Conservation (phyloP, 768 basidiomycete species). For the Lentinula aciculospora region DNA sequence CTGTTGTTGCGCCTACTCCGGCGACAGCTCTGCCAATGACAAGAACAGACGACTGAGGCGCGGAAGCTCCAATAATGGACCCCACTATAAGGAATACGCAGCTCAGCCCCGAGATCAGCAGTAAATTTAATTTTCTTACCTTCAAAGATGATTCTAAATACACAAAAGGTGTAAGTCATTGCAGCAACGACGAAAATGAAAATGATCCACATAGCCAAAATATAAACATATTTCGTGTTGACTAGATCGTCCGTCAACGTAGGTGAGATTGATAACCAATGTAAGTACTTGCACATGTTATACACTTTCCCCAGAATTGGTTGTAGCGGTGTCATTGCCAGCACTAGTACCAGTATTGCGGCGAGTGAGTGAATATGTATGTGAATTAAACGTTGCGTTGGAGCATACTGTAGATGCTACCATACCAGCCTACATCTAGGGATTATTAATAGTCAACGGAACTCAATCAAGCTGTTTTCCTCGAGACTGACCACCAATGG, state of each 20-base stretch:
- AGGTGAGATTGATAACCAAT: conserved; percentile 19
- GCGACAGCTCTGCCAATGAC: conserved; percentile 40
- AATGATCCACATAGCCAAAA: neutral
- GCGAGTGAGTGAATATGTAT: neutral
- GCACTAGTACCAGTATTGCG: conserved; percentile 12
- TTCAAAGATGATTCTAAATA: neutral
- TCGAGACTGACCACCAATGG: conserved; percentile 11
- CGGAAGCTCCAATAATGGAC: conserved; percentile 33
- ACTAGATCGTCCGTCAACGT: neutral
- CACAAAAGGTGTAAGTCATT: neutral
- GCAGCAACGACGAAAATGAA: neutral
- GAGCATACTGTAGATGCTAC: conserved; percentile 2
- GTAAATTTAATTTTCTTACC: neutral
- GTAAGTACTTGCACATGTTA: conserved; percentile 4
- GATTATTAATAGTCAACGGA: neutral
- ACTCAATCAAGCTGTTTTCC: neutral
- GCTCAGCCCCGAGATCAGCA: no score
- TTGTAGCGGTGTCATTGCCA: conserved; percentile 15
- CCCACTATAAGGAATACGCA: conserved; percentile 43
- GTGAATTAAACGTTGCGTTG: no score
- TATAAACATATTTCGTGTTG: neutral
- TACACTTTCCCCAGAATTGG: conserved; percentile 18
- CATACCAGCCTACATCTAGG: conserved; percentile 20
- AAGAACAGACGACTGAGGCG: conserved; percentile 20
- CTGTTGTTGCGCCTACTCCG: conserved; percentile 38